Base-by-base conservation (phyloP, 2,329 filamentous ascomycete species). In the Elsinoe perseae region DNA sequence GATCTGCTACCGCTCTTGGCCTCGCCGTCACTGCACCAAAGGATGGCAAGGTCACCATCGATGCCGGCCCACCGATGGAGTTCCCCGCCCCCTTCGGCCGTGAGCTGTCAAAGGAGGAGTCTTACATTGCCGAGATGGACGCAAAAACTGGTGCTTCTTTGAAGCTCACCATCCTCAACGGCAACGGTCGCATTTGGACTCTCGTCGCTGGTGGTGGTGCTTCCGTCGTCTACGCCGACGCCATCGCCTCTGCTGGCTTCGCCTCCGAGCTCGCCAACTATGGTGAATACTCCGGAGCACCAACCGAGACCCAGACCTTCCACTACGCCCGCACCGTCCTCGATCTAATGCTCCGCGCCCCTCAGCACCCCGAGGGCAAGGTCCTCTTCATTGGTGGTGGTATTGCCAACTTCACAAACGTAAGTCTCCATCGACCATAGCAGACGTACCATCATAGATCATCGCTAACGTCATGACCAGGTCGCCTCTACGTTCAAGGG, bases 401-500 rank as follows among this genome's bases (percentile, higher is more conserved):
- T 82, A 98, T 98, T 82, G 93, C 93, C 81, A 98, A 98, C 86
- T 98, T 98, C 80, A 98, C 93, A 81, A 98, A 97, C 78, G 93
- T 77, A 68, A 68, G 71, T 68, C 6, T 27, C 23, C 10, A n/a
- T 25, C 10, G 12, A 30, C 42, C 18, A 34, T 40, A 20, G 36
- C 42, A n/a, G 3, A 30, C 9, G 3, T 46, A n/a, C 40, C 16
- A 1, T 20, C 16, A 36, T 16, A 23, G 8, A 36, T 30, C n/a
- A 25, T 10, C 23, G 42, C 23, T 18, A 40, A 28, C 48, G 14
- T 58, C 14, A 20, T 27, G 27, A 10, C 5, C 59, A 76, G 69
- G 74, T 98, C 56, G 93, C 93, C 60, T 93, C 87, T 67, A 98
- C 93, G 62, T 98, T 98, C 87, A 98, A 98, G 84, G 93, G 93